Conservation (phyloP, 2,329 filamentous ascomycete genomes). For the Aspergillus melleus region DNA sequence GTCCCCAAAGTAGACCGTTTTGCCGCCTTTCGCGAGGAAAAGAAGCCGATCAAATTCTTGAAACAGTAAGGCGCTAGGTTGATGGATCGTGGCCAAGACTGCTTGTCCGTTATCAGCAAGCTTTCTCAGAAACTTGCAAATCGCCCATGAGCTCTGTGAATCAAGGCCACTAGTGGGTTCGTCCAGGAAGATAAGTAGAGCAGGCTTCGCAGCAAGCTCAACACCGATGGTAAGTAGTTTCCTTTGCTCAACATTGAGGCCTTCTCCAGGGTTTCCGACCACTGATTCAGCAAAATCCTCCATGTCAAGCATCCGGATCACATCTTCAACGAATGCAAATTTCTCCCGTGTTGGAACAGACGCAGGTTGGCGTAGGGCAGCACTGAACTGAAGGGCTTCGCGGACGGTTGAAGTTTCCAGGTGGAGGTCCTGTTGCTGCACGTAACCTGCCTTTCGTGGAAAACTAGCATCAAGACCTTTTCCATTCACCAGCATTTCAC, state of each 20-base stretch:
- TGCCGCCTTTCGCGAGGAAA: slow-evolving; percentile 61
- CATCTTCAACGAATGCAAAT: slow-evolving; percentile 75
- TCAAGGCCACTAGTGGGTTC: slow-evolving; percentile 88
- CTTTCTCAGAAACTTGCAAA: slow-evolving; percentile 64
- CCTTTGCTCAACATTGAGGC: slow-evolving; percentile 56
- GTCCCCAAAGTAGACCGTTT: slow-evolving; percentile 64
- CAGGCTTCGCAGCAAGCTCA: slow-evolving; percentile 82
- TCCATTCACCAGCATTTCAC: slow-evolving; percentile 63
- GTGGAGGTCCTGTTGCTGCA: slow-evolving; percentile 71
- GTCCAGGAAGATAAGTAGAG: slow-evolving; percentile 79
- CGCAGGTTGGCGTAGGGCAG: slow-evolving; percentile 77
- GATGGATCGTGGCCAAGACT: slow-evolving; percentile 86
- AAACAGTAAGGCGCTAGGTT: slow-evolving; percentile 84
- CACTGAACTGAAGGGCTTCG: slow-evolving; percentile 78
- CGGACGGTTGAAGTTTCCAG: slow-evolving; percentile 77
- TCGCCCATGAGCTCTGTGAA: slow-evolving; percentile 74
- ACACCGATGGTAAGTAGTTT: slow-evolving; percentile 82
- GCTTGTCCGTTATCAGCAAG: slow-evolving; percentile 79
- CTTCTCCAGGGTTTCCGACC: slow-evolving; percentile 79
- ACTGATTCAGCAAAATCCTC: slow-evolving; percentile 78
- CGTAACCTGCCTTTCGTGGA: slow-evolving; percentile 63
- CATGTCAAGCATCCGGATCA: slow-evolving; percentile 80
- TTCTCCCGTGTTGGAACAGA: slow-evolving; percentile 69
- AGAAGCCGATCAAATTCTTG: slow-evolving; percentile 68
- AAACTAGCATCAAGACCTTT: slow-evolving; percentile 55